Evolutionary conservation across 164 flowering plant genomes (phyloP), one percentile per base, ranked within the genome.

Genomic region (Tetracentron sinense): DNA sequence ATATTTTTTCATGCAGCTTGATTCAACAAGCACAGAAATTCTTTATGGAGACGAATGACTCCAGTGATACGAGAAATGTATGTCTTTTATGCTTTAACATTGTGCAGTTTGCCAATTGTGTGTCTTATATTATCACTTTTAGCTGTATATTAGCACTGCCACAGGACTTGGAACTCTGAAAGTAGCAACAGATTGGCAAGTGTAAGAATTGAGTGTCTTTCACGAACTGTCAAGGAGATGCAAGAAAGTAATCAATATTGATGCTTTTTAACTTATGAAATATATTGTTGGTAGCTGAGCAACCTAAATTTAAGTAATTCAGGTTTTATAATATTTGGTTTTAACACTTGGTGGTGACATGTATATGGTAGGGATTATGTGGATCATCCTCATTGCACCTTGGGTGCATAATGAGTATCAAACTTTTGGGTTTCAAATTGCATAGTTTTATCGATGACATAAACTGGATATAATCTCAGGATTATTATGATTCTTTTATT

Each of bases 11-110:
- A 25, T 79, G 82, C 93, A 92, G 96, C 77, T 74, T 86, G 70
- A 85, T 89, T 69, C 91, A 88, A 69, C 91, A 88, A 65, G 75
- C 83, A 49, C 96, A 86, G 54, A 83, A 86, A 21, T 79, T 78
- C 71, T 75, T 82, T 64, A 72, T 74, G 84, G 88, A 82, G 81
- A 66, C 78, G 27, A 83, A 72, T 71, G 89, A 86, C 42, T 54
- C 85, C 23, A 71, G 63, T 33, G 86, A 86, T 76, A 62, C 92
- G 42, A 79, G 87, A 81, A 88, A 79, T 83, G 96, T 92, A 86
- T 70, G 88, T 71, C 58, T 68, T 66, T 61, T 19, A 60, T 65
- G 29, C 68, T 64, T 60, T 30, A 23, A 16, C 31, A 38, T 70
- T 28, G 7, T 46, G 17, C 5, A 16, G 12, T 52, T 62, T 59